Base-by-base conservation (phyloP, 2,329 filamentous ascomycete genomes). In the Pseudogymnoascus sp. region DNA sequence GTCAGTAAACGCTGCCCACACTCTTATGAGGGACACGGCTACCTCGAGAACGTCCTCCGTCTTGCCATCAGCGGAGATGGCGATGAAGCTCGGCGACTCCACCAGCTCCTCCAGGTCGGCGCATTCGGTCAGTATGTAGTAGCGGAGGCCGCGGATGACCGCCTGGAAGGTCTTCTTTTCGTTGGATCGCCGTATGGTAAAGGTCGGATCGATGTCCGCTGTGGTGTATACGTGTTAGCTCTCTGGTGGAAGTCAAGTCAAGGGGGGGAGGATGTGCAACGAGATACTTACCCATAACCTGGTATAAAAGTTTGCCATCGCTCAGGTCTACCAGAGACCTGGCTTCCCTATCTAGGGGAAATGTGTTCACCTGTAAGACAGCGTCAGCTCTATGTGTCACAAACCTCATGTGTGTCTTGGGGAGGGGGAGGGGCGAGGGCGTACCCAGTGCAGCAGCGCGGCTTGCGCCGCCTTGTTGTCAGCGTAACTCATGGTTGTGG, bases 141-240 rank as follows among this genome's bases (percentile, higher is more conserved):
- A 77, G 61, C 79, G 77, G 11, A 84, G 72, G 32, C 79, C 79
- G 65, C 80, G 81, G 67, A 82, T 78, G 37, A 84, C 77, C 58
- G 77, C 74, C 67, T 83, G 80, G 32, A 84, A 73, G 64, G 78
- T 81, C 63, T 78, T 76, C 68, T 74, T 81, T 78, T 69, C 78
- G 74, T 78, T 77, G 63, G 75, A 71, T 57, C 78, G 61, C 86
- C 78, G 63, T 82, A 76, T 0, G 77, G 82, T 78, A 68, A 85
- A 87, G 63, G 78, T 74, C 34, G 77, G 69, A 66, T 86, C 82
- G 57, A 87, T 73, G 67, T 85, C 79, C 69, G 85, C 82, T 69
- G 75, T 50, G 82, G 75, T 60, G 81, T 76, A 59, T 79, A 75
- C 58, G 81, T n/a, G 59, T 67, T 61, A 69, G 66, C 32, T 11